Conservation (phyloP, 2,329 filamentous ascomycete species). For the Acrocalymma vagum region DNA sequence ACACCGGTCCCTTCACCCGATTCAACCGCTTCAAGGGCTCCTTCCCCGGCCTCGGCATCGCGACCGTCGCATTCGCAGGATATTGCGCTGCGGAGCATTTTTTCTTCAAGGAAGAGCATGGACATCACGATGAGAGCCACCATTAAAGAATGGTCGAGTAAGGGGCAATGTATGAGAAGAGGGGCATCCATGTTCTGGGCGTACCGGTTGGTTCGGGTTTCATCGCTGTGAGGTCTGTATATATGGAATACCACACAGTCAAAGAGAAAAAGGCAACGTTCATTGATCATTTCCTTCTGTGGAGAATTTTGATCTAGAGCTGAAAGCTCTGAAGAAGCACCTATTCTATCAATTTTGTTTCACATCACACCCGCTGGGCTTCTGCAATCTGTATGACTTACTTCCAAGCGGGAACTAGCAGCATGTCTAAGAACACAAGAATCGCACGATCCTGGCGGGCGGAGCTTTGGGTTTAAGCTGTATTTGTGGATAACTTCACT, state of each 20-base stretch:
- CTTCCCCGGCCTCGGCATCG: constrained; percentile 92
- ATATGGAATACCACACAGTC: constrained; percentile 42
- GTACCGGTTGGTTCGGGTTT: constrained; percentile 38
- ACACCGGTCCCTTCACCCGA: constrained; percentile 85
- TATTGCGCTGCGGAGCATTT: constrained; percentile 93
- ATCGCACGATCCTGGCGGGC: too few species aligned
- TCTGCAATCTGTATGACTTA: too few species aligned
- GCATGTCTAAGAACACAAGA: too few species aligned
- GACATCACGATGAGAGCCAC: constrained; percentile 34
- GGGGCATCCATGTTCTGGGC: constrained; percentile 32
- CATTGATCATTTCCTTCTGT: too few species aligned
- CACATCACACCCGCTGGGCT: too few species aligned
- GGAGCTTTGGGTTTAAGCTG: too few species aligned
- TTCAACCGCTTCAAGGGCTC: constrained; percentile 86
- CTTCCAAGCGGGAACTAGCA: too few species aligned
- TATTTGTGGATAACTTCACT: too few species aligned
- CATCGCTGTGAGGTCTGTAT: constrained; percentile 39
- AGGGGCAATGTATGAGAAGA: constrained; percentile 1
- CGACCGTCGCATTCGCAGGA: constrained; percentile 85
- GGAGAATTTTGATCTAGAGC: too few species aligned
- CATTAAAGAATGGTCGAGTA: constrained; percentile 24
- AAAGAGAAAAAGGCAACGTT: constrained; percentile 5
- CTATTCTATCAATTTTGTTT: too few species aligned
- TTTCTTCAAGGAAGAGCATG: constrained; percentile 74
- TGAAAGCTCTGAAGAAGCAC: too few species aligned